phyloP scores from a whole-genome alignment of 2,329 filamentous ascomycete species.

The Xylariaceae sp. region DNA sequence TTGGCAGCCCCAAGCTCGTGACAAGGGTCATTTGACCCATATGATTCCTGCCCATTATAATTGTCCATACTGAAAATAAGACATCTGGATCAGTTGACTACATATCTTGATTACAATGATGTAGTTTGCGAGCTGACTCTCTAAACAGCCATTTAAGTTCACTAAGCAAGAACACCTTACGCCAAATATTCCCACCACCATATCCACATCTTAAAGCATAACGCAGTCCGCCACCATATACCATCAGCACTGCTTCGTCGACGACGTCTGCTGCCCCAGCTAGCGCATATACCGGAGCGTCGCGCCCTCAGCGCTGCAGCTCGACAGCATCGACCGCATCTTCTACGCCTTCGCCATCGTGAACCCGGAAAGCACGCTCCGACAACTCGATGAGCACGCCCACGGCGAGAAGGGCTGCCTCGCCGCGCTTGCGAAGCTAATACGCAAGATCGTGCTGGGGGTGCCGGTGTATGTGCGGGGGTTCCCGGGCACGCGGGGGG shows the following conservation, averaged over 20 bases:
- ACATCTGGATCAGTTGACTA: no score
- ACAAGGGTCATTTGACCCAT: no score
- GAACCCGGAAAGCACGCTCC: constrained; percentile 38
- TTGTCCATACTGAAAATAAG: no score
- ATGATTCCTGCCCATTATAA: no score
- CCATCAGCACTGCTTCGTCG: constrained; percentile 39
- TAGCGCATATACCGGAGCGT: constrained; percentile 60
- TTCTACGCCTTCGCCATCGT: constrained; percentile 62
- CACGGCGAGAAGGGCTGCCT: constrained; percentile 63
- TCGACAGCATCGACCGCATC: constrained; percentile 59
- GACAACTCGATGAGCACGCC: constrained; percentile 66
- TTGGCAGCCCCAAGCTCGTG: no score
- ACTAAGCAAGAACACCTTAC: no score
- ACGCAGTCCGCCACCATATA: constrained; percentile 6
- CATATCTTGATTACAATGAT: no score
- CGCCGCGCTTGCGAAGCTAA: constrained; percentile 60
- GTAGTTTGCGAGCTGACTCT: no score
- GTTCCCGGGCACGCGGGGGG: constrained; percentile 56
- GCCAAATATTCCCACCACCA: neutral
- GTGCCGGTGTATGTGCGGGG: constrained; percentile 65
- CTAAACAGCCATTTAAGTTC: no score
- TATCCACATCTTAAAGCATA: neutral
- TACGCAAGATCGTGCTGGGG: constrained; percentile 63
- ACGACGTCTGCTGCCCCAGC: constrained; percentile 63
- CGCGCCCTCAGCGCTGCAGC: constrained; percentile 55